These are phyloP conservation scores for Phytophthora aleatoria DNA, from an alignment of 352 stramenopile genomes.

Conservation along the genomic window DNA sequence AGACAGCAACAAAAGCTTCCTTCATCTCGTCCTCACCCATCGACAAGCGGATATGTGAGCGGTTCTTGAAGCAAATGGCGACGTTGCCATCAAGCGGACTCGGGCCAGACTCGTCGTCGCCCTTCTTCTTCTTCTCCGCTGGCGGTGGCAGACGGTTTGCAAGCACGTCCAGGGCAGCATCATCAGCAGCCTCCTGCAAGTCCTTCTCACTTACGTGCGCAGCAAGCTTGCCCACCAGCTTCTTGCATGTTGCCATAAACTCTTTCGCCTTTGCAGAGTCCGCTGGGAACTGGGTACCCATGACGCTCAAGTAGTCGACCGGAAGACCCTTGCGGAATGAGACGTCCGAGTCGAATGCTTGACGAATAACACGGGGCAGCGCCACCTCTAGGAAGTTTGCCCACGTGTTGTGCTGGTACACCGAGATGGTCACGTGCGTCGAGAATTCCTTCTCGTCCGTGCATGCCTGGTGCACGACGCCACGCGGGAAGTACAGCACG, in stretches of 20 bases:
- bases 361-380: constrained; percentile 74
- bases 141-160: constrained; percentile 72
- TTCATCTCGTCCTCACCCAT: constrained; percentile 66
- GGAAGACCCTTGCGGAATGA: constrained; percentile 75
- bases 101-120: constrained; percentile 25
- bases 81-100: constrained; percentile 56
- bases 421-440: constrained; percentile 86
- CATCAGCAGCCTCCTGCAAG: constrained; percentile 73
- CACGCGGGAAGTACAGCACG: constrained; percentile 85
- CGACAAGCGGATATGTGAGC: constrained; percentile 69
- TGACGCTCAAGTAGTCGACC: constrained; percentile 70
- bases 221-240: constrained; percentile 57
- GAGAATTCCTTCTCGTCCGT: constrained; percentile 81
- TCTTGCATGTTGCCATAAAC: constrained; percentile 56
- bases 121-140: constrained; percentile 9
- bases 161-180: constrained; percentile 77
- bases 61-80: constrained; percentile 67
- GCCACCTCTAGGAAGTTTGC: constrained; percentile 87
- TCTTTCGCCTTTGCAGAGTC: constrained; percentile 47
- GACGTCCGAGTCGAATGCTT: constrained; percentile 81
- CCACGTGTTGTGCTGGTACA: constrained; percentile 91
- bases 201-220: constrained; percentile 51
- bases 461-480: constrained; percentile 79
- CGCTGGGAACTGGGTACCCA: constrained; percentile 68
- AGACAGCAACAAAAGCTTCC: constrained; percentile 66